Evolutionary conservation across 495 filamentous ascomycete species (phyloP), one percentile per base, ranked within the genome.

Genomic region (Aspergillus panamensis): DNA sequence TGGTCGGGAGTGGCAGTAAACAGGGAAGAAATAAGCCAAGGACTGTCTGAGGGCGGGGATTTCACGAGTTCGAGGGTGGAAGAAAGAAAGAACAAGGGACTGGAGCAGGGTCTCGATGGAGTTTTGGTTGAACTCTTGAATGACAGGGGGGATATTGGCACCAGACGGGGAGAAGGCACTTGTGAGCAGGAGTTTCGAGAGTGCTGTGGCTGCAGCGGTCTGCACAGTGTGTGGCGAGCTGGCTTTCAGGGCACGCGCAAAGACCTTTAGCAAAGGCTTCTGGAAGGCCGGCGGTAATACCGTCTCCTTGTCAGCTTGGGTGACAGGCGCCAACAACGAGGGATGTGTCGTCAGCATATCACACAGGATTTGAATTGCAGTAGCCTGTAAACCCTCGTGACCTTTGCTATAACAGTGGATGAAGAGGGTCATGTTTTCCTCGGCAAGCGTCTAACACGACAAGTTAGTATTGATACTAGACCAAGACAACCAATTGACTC

Each of bases 351-450:
- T 89, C 29, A 97, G 77, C 70, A 97, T 94, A 71, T 98, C 94
- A 32, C 89, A 88, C n/a, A 97, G 82, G 60, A 96, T 94, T 48
- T 97, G 89, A 33, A 97, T 74, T 0, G 93, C 89, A 3, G 90
- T 94, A 35, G 89, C 87, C 69, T 97, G 91, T 48, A 98, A 79
- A 5, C 86, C 86, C 20, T 92, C 86, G 65, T 96, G 91, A 13
- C 94, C 94, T 74, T 95, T 95, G 73, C 77, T 88, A 73, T 92
- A 96, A 76, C 95, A 97, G 70, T 96, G 93, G 66, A 96, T 87
- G 72, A 99, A 97, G 6, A 97, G 84, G 0, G 84, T 89, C 48
- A 97, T 81, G 67, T 97, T 99, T 63, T 96, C 90, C 69, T 94
- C 87, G 6, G 94, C 95, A 12, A 97, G 82, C 12, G 87, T 88